These are phyloP conservation scores for Hypoxylon sp. DNA, from an alignment of 2,329 filamentous ascomycete species.

Conservation along the genomic window DNA sequence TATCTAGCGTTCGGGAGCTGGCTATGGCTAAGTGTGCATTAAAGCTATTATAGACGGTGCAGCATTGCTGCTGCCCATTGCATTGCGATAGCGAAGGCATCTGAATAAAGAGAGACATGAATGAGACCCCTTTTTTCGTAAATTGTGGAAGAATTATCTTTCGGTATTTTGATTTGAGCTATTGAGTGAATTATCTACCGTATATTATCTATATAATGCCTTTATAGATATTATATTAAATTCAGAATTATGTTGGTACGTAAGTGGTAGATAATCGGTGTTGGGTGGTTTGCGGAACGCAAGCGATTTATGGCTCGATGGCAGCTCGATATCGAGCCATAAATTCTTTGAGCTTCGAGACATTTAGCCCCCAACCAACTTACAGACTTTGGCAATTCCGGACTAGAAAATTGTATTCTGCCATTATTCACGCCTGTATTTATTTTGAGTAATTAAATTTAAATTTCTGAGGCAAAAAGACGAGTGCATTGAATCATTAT, in stretches of 20 bases:
- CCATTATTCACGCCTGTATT: not conserved
- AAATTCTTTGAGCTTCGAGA: too few species aligned
- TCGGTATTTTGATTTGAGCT: not conserved
- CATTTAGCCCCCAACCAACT: too few species aligned
- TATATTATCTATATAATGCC: not conserved
- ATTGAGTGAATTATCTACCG: not conserved
- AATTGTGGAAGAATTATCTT: not conserved
- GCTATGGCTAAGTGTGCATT: not conserved
- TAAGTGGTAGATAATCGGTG: not conserved
- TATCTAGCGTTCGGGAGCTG: not conserved
- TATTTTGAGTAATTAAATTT: not conserved
- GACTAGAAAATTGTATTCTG: too few species aligned
- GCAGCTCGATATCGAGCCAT: too few species aligned
- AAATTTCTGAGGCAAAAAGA: not conserved
- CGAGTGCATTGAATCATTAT: too few species aligned
- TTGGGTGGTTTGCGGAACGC: too few species aligned
- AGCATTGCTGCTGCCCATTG: constrained; percentile 7
- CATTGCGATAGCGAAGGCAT: constrained; percentile 1
- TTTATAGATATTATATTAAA: too few species aligned
- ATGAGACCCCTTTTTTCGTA: not conserved
- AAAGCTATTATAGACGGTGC: constrained; percentile 5
- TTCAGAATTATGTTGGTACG: not conserved
- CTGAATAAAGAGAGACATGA: constrained; percentile 19
- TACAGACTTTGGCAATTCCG: too few species aligned
- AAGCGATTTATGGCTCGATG: too few species aligned